Evolutionary conservation across 495 filamentous ascomycete species (phyloP), one percentile per base, ranked within the genome.

Genomic region (Penicillium pulvis): DNA sequence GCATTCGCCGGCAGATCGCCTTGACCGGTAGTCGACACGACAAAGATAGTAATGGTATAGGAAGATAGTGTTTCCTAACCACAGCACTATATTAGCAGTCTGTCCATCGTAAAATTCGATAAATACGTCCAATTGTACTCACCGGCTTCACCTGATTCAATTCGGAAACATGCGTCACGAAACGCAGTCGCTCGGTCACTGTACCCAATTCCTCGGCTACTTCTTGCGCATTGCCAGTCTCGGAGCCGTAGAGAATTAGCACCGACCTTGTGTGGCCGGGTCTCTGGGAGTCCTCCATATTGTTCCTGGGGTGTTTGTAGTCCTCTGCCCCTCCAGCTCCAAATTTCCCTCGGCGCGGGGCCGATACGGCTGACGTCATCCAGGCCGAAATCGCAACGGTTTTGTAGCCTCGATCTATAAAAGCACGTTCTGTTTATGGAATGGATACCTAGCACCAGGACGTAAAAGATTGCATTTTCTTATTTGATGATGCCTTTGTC

Each of bases 191-290:
- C 71, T 92, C 84, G 10, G 83, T 72, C 62, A 89, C 62, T 24
- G 85, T 80, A 19, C 87, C 90, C 52, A 98, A 73, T 74, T 97
- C 91, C 57, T 89, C 85, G 4, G 95, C 92, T 44, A 91, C 83
- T 62, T 98, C 94, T 66, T 94, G 87, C 36, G 90, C 86, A 65
- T 92, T 98, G 44, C 95, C 94, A 0, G 92, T 97, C 75, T 99
- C 95, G 17, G 92, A 91, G 31, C 91, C 95, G 77, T 97, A 98
- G 41, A 96, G 83, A 42, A 99, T 80, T 51, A 96, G 81, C 45
- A 90, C 87, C 30, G 80, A 88, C 64, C 89, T 69, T 47, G 16
- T 47, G 45, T 45, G 55, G 35, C 39, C 63, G 43, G 61, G 35
- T 35, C 52, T 35, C 45, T 64, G 62, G 31, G 36, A 60, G 50